These are phyloP conservation scores for Jamesozyma lodderae DNA, from an alignment of 805 yeast species.

Conservation along the genomic window DNA sequence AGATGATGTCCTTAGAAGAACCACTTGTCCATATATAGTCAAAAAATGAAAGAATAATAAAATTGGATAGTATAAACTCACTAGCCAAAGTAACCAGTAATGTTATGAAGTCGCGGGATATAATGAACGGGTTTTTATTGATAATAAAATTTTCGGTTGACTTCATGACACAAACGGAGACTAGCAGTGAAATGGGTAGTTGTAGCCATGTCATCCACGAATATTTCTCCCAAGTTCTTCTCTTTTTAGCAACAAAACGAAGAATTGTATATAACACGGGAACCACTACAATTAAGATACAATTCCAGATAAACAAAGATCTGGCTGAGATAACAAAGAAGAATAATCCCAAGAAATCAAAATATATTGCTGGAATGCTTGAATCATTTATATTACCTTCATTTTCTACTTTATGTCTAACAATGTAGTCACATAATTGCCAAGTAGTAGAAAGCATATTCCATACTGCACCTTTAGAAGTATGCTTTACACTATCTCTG, in stretches of 20 bases:
- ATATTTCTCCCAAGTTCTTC: conserved; percentile 42
- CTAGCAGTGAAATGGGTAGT: conserved; percentile 47
- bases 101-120: conserved; percentile 42
- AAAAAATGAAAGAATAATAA: conserved; percentile 39
- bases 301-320: conserved; percentile 41
- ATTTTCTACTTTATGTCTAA: conserved; percentile 23
- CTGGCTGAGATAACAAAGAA: conserved; percentile 48
- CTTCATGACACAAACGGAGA: conserved; percentile 35
- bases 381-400: conserved; percentile 16
- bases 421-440: conserved; percentile 46
- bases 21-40: conserved; percentile 37
- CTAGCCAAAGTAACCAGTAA: conserved; percentile 44
- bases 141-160: conserved; percentile 35
- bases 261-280: conserved; percentile 48
- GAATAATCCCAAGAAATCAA: conserved; percentile 52
- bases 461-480: conserved; percentile 64
- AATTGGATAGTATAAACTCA: conserved; percentile 45
- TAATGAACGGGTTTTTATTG: conserved; percentile 38
- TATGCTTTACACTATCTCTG: conserved; percentile 56
- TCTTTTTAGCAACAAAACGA: conserved; percentile 39
- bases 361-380: conserved; percentile 44
- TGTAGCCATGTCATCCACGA: conserved; percentile 36
- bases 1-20: conserved; percentile 50
- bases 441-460: conserved; percentile 72
- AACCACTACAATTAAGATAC: conserved; percentile 41